phyloP scores from a whole-genome alignment of 345 rosid genomes.

The Gossypium rotundifolium region DNA sequence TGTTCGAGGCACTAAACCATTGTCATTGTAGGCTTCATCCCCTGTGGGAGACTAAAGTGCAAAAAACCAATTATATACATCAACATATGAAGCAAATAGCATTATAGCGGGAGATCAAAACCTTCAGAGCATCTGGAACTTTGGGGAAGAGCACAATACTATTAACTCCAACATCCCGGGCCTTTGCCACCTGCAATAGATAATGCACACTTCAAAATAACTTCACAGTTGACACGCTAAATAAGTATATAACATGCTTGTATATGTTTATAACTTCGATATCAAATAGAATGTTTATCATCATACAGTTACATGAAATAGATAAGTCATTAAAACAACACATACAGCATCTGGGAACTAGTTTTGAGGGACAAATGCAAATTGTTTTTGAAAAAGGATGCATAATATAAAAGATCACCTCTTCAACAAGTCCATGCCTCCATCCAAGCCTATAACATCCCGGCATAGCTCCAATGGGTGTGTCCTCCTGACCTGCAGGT shows the following conservation, averaged over 20 bases:
- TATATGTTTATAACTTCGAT: background rate
- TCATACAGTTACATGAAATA: background rate
- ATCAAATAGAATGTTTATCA: background rate
- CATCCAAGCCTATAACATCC: slow-evolving; percentile 98
- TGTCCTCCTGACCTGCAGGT: slow-evolving; percentile 79
- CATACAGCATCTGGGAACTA: background rate
- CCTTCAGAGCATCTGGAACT: slow-evolving; percentile 96
- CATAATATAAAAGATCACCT: slow-evolving; percentile 35
- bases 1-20: slow-evolving; percentile 83
- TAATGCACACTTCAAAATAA: slow-evolving; percentile 4
- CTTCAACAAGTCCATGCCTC: slow-evolving; percentile 87
- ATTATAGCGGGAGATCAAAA: slow-evolving; percentile 21
- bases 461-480: slow-evolving; percentile 99
- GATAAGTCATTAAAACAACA: background rate
- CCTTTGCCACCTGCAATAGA: slow-evolving; percentile 69
- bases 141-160: slow-evolving; percentile 85
- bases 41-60: slow-evolving; percentile 61
- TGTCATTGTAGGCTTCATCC: slow-evolving; percentile 86
- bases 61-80: slow-evolving; percentile 11
- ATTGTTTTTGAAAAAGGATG: background rate
- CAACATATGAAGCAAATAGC: slow-evolving; percentile 1
- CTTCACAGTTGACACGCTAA: background rate
- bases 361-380: background rate
- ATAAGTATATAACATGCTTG: background rate
- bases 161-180: slow-evolving; percentile 90